Base-by-base conservation (phyloP, 176 grass and related monocot species). In the Oryza brachyantha region DNA sequence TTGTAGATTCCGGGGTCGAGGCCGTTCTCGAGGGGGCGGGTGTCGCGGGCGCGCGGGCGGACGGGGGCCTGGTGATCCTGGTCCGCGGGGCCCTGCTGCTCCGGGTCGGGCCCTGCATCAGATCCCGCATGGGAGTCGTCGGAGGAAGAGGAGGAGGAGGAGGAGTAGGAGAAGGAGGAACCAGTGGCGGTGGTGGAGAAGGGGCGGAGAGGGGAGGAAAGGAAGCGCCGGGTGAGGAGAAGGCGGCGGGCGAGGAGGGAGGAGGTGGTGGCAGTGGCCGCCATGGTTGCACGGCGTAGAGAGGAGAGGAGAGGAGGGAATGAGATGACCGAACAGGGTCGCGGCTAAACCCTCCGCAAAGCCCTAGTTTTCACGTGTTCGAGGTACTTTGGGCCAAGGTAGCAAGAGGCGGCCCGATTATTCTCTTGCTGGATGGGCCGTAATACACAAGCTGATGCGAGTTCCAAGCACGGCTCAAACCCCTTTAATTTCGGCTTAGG, bases 1-100 rank as follows among this genome's bases (percentile, higher is more conserved):
- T 87, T 99, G 75, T 87, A 99, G 65, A 99, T 61, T 17, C 96
- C 96, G 1, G 76, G 87, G 73, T 99, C 96, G 62, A 99, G 86
- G 65, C 90, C 96, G 36, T 86, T 94, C 78, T 99, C 92, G 54
- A 99, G 92, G 21, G 75, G 83, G 17, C 92, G 90, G 77, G 58
- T 89, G 77, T 81, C 63, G 58, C 43, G 65, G 29, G 77, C 26
- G 41, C 25, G 78, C 58, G 65, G 72, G 35, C 13, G 29, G 66
- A 11, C 59, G 22, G 34, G 6, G n/a, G 45, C 0, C 57, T 77
- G 82, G 2, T 55, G 29, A 29, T 78, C 79, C 61, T 64, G 77
- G 21, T 78, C 72, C 21, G 34, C 14, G 1, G 63, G 16, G 43
- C 83, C 8, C 8, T 59, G 42, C 8, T 59, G 36, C 4, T 74